These are phyloP conservation scores for Thecaphora frezii DNA, from an alignment of 1,284 basidiomycete species.

Conservation along the genomic window DNA sequence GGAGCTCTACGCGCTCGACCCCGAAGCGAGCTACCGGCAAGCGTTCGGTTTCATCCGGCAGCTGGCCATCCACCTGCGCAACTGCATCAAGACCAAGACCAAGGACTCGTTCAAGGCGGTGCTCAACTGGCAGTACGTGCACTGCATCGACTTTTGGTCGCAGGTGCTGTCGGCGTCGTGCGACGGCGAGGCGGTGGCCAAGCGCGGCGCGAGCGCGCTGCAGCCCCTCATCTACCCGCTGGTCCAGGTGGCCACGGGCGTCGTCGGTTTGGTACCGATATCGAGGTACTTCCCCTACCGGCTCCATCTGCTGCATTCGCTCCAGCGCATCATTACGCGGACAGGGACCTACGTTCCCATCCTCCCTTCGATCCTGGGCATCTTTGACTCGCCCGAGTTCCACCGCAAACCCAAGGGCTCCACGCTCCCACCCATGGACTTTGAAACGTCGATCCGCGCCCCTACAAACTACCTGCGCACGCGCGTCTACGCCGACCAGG, in stretches of 20 bases:
- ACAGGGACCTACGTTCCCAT: constrained; percentile 87
- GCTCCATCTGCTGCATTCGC: constrained; percentile 72
- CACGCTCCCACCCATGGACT: constrained; percentile 85
- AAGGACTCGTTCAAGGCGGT: constrained; percentile 55
- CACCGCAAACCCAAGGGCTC: constrained; percentile 78
- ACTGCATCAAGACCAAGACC: constrained; percentile 81
- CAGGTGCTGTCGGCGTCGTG: constrained; percentile 65
- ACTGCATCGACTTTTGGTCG: constrained; percentile 95
- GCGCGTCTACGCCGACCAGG: constrained; percentile 77
- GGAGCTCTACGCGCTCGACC: constrained; percentile 78
- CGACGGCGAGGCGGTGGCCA: constrained; percentile 30
- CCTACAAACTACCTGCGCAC: constrained; percentile 88
- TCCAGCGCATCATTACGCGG: constrained; percentile 73
- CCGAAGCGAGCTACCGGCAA: constrained; percentile 78
- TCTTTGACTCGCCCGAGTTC: constrained; percentile 77
- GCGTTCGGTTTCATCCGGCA: constrained; percentile 96
- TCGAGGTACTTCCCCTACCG: constrained; percentile 79
- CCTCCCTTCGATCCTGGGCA: constrained; percentile 79
- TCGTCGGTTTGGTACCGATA: constrained; percentile 85
- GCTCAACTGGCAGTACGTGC: constrained; percentile 92
- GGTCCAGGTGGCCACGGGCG: constrained; percentile 88
- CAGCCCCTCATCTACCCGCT: constrained; percentile 90
- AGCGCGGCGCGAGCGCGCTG: constrained; percentile 70
- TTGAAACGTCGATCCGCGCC: constrained; percentile 82
- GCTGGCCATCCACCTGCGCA: constrained; percentile 87